phyloP scores from a whole-genome alignment of 352 stramenopile genomes.

The Phytophthora rubi region DNA sequence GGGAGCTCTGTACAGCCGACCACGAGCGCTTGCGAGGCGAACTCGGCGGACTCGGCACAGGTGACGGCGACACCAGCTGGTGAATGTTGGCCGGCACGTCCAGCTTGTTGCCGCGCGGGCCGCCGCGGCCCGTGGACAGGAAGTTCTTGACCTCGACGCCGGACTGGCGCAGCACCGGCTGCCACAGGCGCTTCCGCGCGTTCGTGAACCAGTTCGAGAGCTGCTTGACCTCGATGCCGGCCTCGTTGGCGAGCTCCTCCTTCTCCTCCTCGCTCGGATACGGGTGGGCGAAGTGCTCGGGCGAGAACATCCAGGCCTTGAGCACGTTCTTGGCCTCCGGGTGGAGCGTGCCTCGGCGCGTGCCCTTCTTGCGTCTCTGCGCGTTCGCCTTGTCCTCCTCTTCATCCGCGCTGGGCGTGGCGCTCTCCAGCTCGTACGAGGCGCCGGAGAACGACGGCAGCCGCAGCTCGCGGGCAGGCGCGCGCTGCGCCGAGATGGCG shows the following conservation, averaged over 20 bases:
- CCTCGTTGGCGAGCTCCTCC: slow-evolving; percentile 78
- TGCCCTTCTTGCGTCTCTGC: slow-evolving; percentile 79
- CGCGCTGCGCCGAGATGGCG: slow-evolving; percentile 60
- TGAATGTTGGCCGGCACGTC: slow-evolving; percentile 73
- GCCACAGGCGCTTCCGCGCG: slow-evolving; percentile 87
- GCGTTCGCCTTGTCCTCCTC: slow-evolving; percentile 30
- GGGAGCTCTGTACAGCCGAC: slow-evolving; percentile 41
- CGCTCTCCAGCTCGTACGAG: slow-evolving; percentile 42
- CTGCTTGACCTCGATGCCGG: slow-evolving; percentile 89
- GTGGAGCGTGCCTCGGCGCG: slow-evolving; percentile 81
- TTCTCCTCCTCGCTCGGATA: slow-evolving; percentile 91
- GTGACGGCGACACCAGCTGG: slow-evolving; percentile 58
- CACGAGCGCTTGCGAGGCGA: slow-evolving; percentile 70
- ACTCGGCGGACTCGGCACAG: slow-evolving; percentile 37
- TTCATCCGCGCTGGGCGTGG: slow-evolving; percentile 31
- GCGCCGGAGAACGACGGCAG: slow-evolving; percentile 59
- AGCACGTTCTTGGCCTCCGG: slow-evolving; percentile 87
- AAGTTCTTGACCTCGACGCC: slow-evolving; percentile 92
- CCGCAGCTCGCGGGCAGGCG: slow-evolving; percentile 47
- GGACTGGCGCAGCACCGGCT: slow-evolving; percentile 84
- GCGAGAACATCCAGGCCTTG: slow-evolving; percentile 91
- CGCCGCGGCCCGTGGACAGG: slow-evolving; percentile 79
- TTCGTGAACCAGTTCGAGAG: slow-evolving; percentile 92
- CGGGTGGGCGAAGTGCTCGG: slow-evolving; percentile 87
- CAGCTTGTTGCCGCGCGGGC: slow-evolving; percentile 79